Base-by-base conservation (phyloP, 768 basidiomycete species). In the Collybia mongolica region DNA sequence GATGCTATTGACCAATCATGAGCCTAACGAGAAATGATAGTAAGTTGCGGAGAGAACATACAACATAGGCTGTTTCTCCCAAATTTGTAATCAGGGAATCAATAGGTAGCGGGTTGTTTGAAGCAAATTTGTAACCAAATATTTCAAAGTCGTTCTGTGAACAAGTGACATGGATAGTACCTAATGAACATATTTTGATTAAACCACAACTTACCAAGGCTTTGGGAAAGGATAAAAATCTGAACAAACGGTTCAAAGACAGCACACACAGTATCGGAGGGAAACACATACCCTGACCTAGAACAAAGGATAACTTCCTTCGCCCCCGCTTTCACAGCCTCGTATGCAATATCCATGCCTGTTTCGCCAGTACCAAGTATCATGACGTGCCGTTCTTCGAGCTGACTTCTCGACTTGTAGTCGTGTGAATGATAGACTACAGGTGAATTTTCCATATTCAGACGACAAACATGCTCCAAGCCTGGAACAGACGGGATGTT, bases 301-400 rank as follows among this genome's bases (percentile, higher is more conserved):
- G 78, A 71, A 54, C 81, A 82, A 26, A 85, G 64, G 6, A 75
- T 72, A 0, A 79, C 78, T 57, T 81, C 73, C 46, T 72, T 70
- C 3, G 81, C 77, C 2, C 73, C 74, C 0, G 77, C 76, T 55
- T 83, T 76, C 6, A 68, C 73, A 46, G 73, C 64, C 53, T 75
- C 75, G 50, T 76, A 76, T 24, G 73, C 79, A 15, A 85, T 61
- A 54, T 85, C 83, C 77, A 82, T 79, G 2, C 81, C 81, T 5
- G 83, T 85, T 61, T 85, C 83, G 2, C 83, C 83, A 8, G 75
- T 78, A 0, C 83, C 83, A 15, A 84, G 68, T 19, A 85, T 72
- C 66, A 84, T 68, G 18, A 85, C 74, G 19, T 70, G 68, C 54
- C 74, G 72, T 20, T 71, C 74, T 12, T 52, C 39, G 8, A 83